Evolutionary conservation across 2,329 filamentous ascomycete genomes (phyloP).

Genomic region (Exophiala bonariae): DNA sequence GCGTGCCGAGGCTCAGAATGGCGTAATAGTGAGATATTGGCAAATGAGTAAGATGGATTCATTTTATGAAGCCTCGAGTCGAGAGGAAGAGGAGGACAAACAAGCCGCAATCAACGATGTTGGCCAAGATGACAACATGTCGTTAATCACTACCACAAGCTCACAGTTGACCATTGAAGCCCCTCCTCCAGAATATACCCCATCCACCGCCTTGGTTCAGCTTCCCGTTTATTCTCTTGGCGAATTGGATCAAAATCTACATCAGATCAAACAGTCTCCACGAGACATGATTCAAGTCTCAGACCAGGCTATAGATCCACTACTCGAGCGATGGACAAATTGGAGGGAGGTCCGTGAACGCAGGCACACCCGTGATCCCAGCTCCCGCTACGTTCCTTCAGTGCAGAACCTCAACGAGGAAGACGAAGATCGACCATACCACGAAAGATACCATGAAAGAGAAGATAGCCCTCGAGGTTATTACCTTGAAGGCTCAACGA

Average conservation of each 20-base stretch:
- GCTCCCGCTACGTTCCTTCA: constrained; percentile 20
- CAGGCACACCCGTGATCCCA: constrained; percentile 15
- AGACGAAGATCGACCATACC: constrained; percentile 23
- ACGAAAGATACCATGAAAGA: constrained; percentile 30
- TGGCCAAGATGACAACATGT: constrained; percentile 15
- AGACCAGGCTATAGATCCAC: constrained; percentile 34
- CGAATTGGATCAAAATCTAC: constrained; percentile 35
- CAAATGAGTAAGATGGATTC: constrained; percentile 38
- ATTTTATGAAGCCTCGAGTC: constrained; percentile 37
- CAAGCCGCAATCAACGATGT: constrained; percentile 16
- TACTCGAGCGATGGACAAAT: constrained; percentile 33
- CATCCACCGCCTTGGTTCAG: constrained; percentile 27
- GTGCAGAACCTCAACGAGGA: constrained; percentile 28
- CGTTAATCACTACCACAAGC: constrained; percentile 8
- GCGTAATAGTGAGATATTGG: constrained; percentile 45
- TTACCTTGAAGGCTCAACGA: constrained; percentile 37
- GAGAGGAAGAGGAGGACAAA: constrained; percentile 34
- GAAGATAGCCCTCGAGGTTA: constrained; percentile 30
- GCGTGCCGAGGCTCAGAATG: constrained; percentile 43
- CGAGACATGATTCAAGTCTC: constrained; percentile 41
- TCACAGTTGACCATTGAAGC: constrained; percentile 5
- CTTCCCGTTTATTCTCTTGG: constrained; percentile 34
- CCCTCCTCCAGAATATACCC: constrained; percentile 19
- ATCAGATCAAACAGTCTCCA: constrained; percentile 35
- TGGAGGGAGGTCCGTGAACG: constrained; percentile 26